phyloP scores from a whole-genome alignment of 192 early-diverging fungal genomes.

The Entomortierella chlamydospora region DNA sequence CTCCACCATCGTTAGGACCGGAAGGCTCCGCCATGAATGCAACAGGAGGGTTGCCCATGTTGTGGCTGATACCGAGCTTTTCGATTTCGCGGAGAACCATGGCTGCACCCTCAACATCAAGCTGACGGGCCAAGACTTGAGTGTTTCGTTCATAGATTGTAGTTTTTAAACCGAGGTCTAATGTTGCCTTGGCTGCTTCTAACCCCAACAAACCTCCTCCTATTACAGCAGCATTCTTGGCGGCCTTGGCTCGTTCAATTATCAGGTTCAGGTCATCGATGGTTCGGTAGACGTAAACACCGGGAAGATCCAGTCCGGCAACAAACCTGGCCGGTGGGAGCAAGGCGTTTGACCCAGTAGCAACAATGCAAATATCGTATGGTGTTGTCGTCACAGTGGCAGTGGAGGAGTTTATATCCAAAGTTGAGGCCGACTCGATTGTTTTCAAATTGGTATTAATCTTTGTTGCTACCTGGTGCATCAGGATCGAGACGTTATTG shows the following conservation, averaged over 20 bases:
- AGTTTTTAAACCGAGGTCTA: conserved; percentile 62
- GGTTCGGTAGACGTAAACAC: conserved; percentile 76
- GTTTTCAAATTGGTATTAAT: conserved; percentile 56
- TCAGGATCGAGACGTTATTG: conserved; percentile 57
- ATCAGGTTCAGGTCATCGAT: conserved; percentile 70
- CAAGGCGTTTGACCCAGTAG: conserved; percentile 69
- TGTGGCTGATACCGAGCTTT: conserved; percentile 57
- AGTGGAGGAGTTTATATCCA: conserved; percentile 14
- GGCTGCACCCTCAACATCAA: conserved; percentile 65
- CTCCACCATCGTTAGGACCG: neutral
- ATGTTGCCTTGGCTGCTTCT: conserved; percentile 74
- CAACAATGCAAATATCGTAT: conserved; percentile 69
- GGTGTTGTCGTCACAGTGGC: conserved; percentile 22
- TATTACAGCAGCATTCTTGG: conserved; percentile 66
- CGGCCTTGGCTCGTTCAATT: conserved; percentile 52
- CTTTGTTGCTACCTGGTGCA: conserved; percentile 52
- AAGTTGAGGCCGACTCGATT: conserved; percentile 33
- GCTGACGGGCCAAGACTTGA: conserved; percentile 65
- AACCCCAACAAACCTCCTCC: conserved; percentile 77
- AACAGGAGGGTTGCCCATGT: conserved; percentile 45
- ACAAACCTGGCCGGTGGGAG: conserved; percentile 60
- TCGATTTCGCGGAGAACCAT: conserved; percentile 64
- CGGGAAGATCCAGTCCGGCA: conserved; percentile 52
- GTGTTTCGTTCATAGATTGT: conserved; percentile 66
- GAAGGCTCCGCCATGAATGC: conserved; percentile 42